Evolutionary conservation across 2,329 filamentous ascomycete genomes (phyloP), one percentile per base, ranked within the genome.

Genomic region (Cadophora luteo-olivacea): DNA sequence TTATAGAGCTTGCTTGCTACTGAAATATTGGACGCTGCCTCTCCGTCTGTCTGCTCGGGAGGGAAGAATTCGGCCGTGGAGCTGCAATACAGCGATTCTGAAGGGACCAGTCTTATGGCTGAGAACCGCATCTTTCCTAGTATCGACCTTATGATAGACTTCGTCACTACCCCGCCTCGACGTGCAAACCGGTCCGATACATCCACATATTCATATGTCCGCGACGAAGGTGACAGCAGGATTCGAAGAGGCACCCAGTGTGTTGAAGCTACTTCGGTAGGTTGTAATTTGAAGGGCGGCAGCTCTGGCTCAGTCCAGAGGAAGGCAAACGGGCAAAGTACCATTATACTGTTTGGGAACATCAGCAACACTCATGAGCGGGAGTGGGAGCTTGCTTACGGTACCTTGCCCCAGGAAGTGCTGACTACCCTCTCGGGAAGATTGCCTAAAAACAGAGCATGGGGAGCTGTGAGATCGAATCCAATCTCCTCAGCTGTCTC

Each of bases 401-500:
- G 87, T 60, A 86, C 82, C 74, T 87, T 89, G 6, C 89, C 89
- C 87, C 88, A 91, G 66, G 85, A 86, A 0, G 89, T 89, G 7
- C 87, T 89, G 22, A 92, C 87, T 2, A 91, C 82, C 41, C 89
- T 79, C 77, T 91, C 89, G 0, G 89, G 88, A 3, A 92, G 80
- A 75, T 91, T 91, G 5, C 88, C 89, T 48, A 88, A 82, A 67
- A 75, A 78, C 16, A 85, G 78, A 67, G 78, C 81, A 69, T 84
- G 77, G 55, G 81, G 79, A 6, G 79, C 79, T 14, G 79, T 83
- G 68, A 92, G 78, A 75, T 91, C 85, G 11, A 89, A 77, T 0
- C 89, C 89, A 36, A 91, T 88, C 77, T 92, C 90, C 79, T 92
- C 90, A 69, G 81, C 79, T 3, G 89, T 85, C 76, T 92, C 90